Percentiles rank a stretch among this genome's conserved stretches.
Evolutionary conservation across 305 asterid species (phyloP).

Genomic region (Ajuga reptans): DNA sequence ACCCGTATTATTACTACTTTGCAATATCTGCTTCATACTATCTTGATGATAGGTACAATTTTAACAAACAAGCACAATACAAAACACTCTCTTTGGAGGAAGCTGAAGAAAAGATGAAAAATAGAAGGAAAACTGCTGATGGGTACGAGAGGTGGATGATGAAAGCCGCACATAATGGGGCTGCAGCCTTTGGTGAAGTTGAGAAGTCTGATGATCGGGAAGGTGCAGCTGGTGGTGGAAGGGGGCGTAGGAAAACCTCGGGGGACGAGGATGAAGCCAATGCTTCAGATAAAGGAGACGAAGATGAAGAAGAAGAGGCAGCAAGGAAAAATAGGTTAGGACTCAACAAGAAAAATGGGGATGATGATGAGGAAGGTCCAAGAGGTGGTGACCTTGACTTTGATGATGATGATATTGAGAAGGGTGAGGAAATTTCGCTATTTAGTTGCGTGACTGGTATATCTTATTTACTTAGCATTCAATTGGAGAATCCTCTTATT

Average conservation of each 20-base stretch:
- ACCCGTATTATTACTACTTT: neutral
- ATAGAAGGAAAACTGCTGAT: slow-evolving; percentile 94
- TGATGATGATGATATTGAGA: slow-evolving; percentile 89
- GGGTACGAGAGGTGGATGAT: slow-evolving; percentile 99
- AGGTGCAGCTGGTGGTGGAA: slow-evolving; percentile 58
- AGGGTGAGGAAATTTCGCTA: slow-evolving; percentile 40
- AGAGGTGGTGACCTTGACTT: slow-evolving; percentile 97
- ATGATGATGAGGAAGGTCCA: slow-evolving; percentile 94
- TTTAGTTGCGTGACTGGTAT: neutral
- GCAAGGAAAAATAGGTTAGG: slow-evolving; percentile 65
- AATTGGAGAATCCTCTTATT: neutral
- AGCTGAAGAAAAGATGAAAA: slow-evolving; percentile 97
- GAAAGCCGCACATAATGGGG: slow-evolving; percentile 89
- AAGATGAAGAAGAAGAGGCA: slow-evolving; percentile 86
- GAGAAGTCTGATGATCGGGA: slow-evolving; percentile 70
- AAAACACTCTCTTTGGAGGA: slow-evolving; percentile 96
- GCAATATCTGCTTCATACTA: slow-evolving; percentile 7
- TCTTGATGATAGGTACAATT: slow-evolving; percentile 64
- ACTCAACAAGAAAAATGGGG: slow-evolving; percentile 54
- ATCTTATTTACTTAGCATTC: neutral
- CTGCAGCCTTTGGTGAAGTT: slow-evolving; percentile 94
- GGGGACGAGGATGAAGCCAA: slow-evolving; percentile 81
- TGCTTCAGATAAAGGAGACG: slow-evolving; percentile 86
- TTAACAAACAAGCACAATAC: slow-evolving; percentile 93
- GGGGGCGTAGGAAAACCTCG: slow-evolving; percentile 60